phyloP scores from a whole-genome alignment of 2,329 filamentous ascomycete genomes.

The Zopfia rhizophila region DNA sequence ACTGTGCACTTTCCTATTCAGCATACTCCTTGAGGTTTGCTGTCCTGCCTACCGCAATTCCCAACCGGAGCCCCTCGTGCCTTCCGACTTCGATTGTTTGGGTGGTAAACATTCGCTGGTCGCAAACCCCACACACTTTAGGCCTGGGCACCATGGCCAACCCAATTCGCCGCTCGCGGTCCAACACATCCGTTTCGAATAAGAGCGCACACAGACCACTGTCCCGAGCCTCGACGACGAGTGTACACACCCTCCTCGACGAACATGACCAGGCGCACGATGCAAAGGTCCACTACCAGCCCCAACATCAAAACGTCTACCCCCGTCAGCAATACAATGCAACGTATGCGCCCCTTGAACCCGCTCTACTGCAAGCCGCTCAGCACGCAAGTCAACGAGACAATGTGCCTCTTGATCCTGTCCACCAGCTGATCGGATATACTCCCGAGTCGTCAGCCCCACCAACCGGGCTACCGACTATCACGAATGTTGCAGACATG shows the following conservation, averaged over 20 bases:
- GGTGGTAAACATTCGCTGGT: conserved; percentile 44
- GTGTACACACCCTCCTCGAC: conserved; percentile 55
- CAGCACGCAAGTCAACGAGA: conserved; percentile 50
- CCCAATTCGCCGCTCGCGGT: conserved; percentile 56
- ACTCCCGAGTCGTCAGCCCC: conserved; percentile 19
- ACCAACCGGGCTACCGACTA: conserved; percentile 29
- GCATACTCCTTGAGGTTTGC: not conserved
- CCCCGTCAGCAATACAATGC: conserved; percentile 32
- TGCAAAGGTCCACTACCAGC: conserved; percentile 1
- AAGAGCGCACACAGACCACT: conserved; percentile 56
- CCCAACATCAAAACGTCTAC: conserved; percentile 26
- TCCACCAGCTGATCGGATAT: conserved; percentile 47
- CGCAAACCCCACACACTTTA: conserved; percentile 21
- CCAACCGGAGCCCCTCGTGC: conserved; percentile 22
- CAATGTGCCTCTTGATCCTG: conserved; percentile 43
- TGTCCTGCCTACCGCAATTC: conserved; percentile 4
- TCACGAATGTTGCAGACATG: no score
- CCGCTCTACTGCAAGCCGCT: conserved; percentile 47
- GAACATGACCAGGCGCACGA: conserved; percentile 39
- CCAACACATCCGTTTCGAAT: conserved; percentile 57
- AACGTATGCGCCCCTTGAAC: conserved; percentile 43
- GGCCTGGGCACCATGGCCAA: conserved; percentile 43
- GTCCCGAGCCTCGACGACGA: conserved; percentile 62
- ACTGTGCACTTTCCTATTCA: no score
- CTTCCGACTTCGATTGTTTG: conserved; percentile 36